A percentile compares a stretch with the other conserved stretches of the same genome.
Evolutionary conservation across 257 asterid genomes (phyloP).

Genomic region (Plantago ovata): DNA sequence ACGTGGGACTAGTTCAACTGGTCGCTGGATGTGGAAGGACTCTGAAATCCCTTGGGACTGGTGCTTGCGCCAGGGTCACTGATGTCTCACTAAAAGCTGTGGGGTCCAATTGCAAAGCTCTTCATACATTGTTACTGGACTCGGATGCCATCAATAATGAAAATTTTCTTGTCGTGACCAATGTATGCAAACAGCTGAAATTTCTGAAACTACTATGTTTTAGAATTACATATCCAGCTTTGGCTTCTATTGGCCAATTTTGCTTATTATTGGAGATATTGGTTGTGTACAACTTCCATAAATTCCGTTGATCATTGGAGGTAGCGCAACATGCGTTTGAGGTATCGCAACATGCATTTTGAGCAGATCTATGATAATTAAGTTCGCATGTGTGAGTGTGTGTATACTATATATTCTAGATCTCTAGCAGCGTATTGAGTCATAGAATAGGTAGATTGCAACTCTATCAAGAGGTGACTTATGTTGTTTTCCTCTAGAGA

Average conservation of each 20-base stretch:
- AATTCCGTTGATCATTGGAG: no score
- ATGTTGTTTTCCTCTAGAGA: no score
- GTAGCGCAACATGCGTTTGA: no score
- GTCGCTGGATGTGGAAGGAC: conserved; percentile 63
- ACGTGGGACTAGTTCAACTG: conserved; percentile 60
- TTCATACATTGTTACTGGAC: conserved; percentile 71
- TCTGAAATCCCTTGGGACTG: conserved; percentile 75
- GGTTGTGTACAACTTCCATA: conserved; percentile 75
- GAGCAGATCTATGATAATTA: no score
- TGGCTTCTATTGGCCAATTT: conserved; percentile 61
- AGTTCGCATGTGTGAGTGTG: no score
- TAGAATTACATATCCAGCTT: conserved; percentile 65
- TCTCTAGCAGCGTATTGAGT: no score
- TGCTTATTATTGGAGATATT: conserved; percentile 64
- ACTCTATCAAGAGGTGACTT: no score
- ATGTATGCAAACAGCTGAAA: conserved; percentile 61
- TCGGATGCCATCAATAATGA: conserved; percentile 61
- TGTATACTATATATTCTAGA: no score
- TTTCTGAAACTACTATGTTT: conserved; percentile 68
- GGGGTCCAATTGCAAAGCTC: conserved; percentile 70
- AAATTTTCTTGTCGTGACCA: conserved; percentile 72
- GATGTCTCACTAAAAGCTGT: conserved; percentile 78
- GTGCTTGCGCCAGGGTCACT: conserved; percentile 73
- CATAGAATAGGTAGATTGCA: no score
- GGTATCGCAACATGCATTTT: no score